Conservation (phyloP, 192 early-diverging fungal genomes). For the Rhizophagus sp. region DNA sequence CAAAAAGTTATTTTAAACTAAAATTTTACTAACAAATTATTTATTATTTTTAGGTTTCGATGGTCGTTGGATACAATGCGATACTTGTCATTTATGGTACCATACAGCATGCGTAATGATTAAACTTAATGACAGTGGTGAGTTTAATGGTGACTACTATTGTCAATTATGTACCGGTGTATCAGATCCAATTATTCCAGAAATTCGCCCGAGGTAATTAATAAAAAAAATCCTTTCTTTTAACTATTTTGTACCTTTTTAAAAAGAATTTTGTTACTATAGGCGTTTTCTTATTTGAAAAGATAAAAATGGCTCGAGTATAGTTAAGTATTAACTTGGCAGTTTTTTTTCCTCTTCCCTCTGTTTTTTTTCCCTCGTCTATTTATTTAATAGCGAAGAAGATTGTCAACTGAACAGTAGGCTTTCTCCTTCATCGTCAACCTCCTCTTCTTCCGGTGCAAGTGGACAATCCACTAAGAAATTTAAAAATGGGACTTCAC, state of each 20-base stretch:
- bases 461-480: not conserved
- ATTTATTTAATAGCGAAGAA: not conserved
- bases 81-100: not conserved
- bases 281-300: no score
- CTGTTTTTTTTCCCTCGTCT: not conserved
- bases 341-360: not conserved
- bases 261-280: no score
- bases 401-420: not conserved
- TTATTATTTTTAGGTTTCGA: no score
- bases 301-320: not conserved
- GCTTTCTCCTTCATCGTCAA: not conserved
- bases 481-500: not conserved
- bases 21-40: no score
- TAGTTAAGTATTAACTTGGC: not conserved
- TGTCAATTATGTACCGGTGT: not conserved
- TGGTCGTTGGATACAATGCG: no score
- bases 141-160: conserved; percentile 3
- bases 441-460: not conserved
- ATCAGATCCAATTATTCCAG: not conserved
- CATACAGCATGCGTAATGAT: conserved; percentile 9
- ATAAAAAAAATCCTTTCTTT: not conserved
- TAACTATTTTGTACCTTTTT: no score
- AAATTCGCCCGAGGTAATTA: not conserved
- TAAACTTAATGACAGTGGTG: conserved; percentile 4
- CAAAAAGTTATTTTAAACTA: no score